Evolutionary conservation across 176 grass and related monocot genomes (phyloP).

Genomic region (Carex myosuroides): DNA sequence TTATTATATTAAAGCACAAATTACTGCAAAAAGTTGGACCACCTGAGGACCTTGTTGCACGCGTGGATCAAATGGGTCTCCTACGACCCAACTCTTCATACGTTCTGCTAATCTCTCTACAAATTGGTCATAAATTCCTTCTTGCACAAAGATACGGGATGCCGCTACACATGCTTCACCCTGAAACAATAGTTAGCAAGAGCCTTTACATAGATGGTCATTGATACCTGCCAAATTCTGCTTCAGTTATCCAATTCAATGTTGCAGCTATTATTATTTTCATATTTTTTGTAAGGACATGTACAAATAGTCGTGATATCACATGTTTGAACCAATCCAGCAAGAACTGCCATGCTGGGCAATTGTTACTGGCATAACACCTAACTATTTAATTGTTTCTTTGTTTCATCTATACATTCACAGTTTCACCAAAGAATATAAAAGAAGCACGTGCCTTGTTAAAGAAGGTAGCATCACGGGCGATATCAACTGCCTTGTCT

Average conservation of each 20-base stretch:
- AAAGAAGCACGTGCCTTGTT: conserved; percentile 30
- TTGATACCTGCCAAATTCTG: not conserved
- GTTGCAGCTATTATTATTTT: not conserved
- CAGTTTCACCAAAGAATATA: not conserved
- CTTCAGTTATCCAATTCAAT: not conserved
- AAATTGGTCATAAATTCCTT: conserved; percentile 45
- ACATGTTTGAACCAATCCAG: not conserved
- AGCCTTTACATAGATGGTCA: not conserved
- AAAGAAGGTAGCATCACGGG: conserved; percentile 27
- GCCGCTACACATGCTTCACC: conserved; percentile 35
- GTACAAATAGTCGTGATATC: not conserved
- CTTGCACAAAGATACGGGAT: conserved; percentile 44
- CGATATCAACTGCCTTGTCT: conserved; percentile 38
- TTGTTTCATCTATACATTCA: not conserved
- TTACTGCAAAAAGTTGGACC: not conserved
- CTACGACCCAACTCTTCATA: conserved; percentile 33
- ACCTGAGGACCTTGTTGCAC: conserved; percentile 55
- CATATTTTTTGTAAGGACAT: not conserved
- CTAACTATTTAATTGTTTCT: not conserved
- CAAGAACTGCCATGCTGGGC: not conserved
- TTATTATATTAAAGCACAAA: not conserved
- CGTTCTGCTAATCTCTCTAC: conserved; percentile 27
- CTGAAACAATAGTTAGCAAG: conserved; percentile 13
- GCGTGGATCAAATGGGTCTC: conserved; percentile 37
- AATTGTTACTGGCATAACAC: not conserved